phyloP scores from a whole-genome alignment of 106 monocot species.

The Platanthera zijinensis region DNA sequence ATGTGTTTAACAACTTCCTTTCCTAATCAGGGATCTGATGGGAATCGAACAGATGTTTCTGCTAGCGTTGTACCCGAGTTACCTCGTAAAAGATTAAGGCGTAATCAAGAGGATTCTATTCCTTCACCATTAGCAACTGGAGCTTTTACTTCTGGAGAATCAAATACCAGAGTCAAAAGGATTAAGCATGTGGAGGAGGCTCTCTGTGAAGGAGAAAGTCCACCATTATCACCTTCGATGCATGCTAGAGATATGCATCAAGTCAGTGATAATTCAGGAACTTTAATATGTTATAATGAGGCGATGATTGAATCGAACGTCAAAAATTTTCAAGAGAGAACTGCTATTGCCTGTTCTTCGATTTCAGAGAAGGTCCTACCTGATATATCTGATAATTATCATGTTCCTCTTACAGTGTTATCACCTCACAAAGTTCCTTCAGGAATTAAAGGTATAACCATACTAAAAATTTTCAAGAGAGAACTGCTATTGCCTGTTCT shows the following conservation, averaged over 20 bases:
- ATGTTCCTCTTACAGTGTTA: slow-evolving; percentile 30
- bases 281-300: slow-evolving; percentile 11
- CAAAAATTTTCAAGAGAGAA: not conserved
- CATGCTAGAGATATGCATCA: slow-evolving; percentile 11
- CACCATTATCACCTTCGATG: slow-evolving; percentile 4
- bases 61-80: slow-evolving; percentile 7
- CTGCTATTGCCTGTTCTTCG: not conserved
- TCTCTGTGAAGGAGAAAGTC: not conserved
- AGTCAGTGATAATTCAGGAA: slow-evolving; percentile 2
- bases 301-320: slow-evolving; percentile 21
- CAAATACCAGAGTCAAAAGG: slow-evolving; percentile 1
- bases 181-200: not conserved
- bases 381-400: slow-evolving; percentile 4
- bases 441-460: slow-evolving; percentile 7
- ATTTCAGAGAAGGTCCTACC: not conserved
- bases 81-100: slow-evolving; percentile 15
- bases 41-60: slow-evolving; percentile 2
- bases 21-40: slow-evolving; percentile 10
- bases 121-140: not conserved
- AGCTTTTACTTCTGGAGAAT: slow-evolving; percentile 2
- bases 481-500: not conserved
- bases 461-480: not conserved
- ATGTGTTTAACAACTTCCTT: not conserved
- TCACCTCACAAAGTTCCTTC: not conserved
- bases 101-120: slow-evolving; percentile 7